Percentiles rank a stretch among this genome's conserved stretches.
Conservation (phyloP, 2,329 filamentous ascomycete genomes). For the Cyphellophora europaea region DNA sequence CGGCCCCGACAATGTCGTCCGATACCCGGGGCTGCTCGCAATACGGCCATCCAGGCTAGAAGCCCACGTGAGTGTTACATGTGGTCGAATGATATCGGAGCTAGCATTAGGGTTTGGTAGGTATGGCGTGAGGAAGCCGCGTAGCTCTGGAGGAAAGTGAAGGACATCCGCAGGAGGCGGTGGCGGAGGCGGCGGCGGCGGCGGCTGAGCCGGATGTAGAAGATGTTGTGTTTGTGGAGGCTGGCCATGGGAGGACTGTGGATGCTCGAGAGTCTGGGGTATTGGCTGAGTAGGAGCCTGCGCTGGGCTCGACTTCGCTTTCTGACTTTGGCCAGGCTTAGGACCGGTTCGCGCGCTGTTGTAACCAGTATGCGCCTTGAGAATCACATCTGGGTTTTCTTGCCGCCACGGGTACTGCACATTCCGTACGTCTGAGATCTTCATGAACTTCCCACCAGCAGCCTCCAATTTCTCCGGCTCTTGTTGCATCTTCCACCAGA, state of each 20-base stretch:
- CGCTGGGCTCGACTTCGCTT: not conserved
- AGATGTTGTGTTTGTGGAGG: not conserved
- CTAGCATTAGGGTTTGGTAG: conserved; percentile 30
- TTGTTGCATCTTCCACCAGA: conserved; percentile 38
- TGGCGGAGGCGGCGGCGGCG: conserved; percentile 7
- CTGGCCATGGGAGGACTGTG: not conserved
- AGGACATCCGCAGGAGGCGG: conserved; percentile 27
- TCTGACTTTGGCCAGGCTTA: not conserved
- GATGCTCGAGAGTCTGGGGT: conserved; percentile 2
- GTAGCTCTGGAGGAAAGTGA: conserved; percentile 33
- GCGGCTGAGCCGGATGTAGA: conserved; percentile 1
- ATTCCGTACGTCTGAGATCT: conserved; percentile 38
- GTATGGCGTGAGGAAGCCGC: conserved; percentile 42
- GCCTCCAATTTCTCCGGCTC: conserved; percentile 34
- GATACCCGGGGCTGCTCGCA: conserved; percentile 66
- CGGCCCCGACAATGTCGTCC: conserved; percentile 73
- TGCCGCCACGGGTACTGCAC: conserved; percentile 39
- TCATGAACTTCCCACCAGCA: conserved; percentile 36
- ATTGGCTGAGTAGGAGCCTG: not conserved
- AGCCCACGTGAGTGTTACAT: conserved; percentile 80
- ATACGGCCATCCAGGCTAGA: conserved; percentile 78
- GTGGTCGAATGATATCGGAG: conserved; percentile 31
- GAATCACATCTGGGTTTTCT: conserved; percentile 31
- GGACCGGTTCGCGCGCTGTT: conserved; percentile 9
- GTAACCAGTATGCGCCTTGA: conserved; percentile 35